Conservation (phyloP, 75 land plant genomes). For the Cupressus sempervirens region DNA sequence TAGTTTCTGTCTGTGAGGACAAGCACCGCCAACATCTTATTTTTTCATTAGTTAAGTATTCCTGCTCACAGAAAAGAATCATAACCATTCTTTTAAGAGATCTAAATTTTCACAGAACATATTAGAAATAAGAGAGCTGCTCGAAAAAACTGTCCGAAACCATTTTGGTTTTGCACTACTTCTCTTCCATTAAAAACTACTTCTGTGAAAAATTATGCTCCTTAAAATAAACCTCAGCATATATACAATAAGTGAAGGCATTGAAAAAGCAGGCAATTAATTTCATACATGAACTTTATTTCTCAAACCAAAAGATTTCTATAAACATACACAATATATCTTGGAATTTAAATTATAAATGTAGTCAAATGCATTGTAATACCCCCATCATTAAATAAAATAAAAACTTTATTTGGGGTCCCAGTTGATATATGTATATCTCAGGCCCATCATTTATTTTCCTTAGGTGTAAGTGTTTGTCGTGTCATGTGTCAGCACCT, state of each 20-base stretch:
- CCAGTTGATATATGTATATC: too few relatives aligned
- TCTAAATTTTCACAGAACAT: too few relatives aligned
- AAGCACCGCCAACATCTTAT: not conserved
- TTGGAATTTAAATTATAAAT: not conserved
- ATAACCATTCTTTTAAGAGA: not conserved
- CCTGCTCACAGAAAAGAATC: not conserved
- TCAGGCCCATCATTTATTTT: too few relatives aligned
- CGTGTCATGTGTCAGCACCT: too few relatives aligned
- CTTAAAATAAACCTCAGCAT: not conserved
- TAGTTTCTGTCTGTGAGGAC: not conserved
- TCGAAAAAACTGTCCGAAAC: too few relatives aligned
- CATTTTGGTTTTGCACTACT: too few relatives aligned
- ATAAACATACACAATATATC: not conserved
- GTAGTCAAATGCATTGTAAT: slow-evolving; percentile 6
- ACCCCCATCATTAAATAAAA: too few relatives aligned
- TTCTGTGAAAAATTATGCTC: not conserved
- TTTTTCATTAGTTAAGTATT: not conserved
- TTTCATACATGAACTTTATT: not conserved
- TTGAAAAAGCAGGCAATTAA: not conserved
- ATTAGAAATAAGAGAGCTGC: too few relatives aligned
- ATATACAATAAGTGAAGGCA: not conserved
- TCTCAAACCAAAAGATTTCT: not conserved
- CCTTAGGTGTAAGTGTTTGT: too few relatives aligned
- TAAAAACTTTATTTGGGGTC: too few relatives aligned
- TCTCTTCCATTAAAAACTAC: too few relatives aligned